Percentiles rank a stretch among this genome's conserved stretches.
These are phyloP conservation scores for Fusarium napiforme DNA, from an alignment of 2,329 filamentous ascomycete genomes.

Conservation along the genomic window DNA sequence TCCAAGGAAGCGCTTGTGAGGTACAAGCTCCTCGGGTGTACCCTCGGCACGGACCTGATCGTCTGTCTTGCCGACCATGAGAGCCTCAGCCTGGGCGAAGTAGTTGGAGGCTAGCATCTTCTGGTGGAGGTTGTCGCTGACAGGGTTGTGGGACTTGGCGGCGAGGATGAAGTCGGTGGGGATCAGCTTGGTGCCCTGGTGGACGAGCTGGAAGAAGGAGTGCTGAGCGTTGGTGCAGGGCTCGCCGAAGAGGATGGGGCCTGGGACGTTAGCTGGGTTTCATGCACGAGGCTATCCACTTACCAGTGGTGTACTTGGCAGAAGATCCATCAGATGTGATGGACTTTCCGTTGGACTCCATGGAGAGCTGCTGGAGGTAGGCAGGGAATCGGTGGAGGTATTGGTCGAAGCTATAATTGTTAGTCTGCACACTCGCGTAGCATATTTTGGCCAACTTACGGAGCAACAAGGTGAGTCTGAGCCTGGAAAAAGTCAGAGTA, in stretches of 20 bases:
- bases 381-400: constrained; percentile 99
- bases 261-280: constrained; percentile 44
- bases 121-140: constrained; percentile 92
- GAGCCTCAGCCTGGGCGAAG: constrained; percentile 86
- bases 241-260: constrained; percentile 95
- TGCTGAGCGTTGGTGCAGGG: constrained; percentile 99
- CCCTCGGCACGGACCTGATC: constrained; percentile 83
- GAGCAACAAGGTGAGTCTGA: constrained; percentile 96
- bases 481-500: constrained; percentile 99
- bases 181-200: constrained; percentile 99
- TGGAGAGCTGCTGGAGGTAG: constrained; percentile 98
- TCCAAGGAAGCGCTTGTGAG: constrained; percentile 99
- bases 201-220: constrained; percentile 99
- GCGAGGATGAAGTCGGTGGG: constrained; percentile 98
- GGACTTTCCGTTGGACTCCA: constrained; percentile 99
- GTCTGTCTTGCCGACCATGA: constrained; percentile 90
- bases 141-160: constrained; percentile 95
- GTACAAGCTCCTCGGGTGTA: constrained; percentile 77
- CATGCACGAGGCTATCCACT: constrained; percentile 13
- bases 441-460: constrained; percentile 65
- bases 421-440: neutral
- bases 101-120: constrained; percentile 95
- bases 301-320: constrained; percentile 94
- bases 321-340: constrained; percentile 89
- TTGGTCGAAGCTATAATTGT: constrained; percentile 81